Percentiles rank a stretch among this genome's conserved stretches.
phyloP scores from a whole-genome alignment of 1,139 yeast species.

The Pichia sp. region DNA sequence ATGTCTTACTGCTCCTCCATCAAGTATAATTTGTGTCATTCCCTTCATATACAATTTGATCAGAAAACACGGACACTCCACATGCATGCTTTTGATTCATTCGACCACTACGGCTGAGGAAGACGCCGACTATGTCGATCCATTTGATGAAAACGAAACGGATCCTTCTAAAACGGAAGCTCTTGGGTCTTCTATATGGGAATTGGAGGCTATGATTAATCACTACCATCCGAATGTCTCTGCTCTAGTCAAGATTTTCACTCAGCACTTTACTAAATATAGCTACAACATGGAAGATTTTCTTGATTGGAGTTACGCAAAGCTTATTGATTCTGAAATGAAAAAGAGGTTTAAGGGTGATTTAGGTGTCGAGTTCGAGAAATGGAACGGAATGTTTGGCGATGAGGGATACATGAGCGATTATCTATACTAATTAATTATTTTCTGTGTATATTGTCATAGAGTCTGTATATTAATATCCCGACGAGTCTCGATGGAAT shows the following conservation, averaged over 20 bases:
- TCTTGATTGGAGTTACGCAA: constrained; percentile 81
- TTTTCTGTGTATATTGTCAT: not conserved
- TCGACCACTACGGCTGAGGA: constrained; percentile 34
- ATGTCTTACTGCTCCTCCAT: constrained; percentile 76
- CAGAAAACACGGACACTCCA: constrained; percentile 69
- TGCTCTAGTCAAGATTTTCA: constrained; percentile 79
- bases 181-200: constrained; percentile 87
- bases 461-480: not conserved
- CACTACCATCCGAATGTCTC: constrained; percentile 97
- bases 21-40: constrained; percentile 79
- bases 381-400: constrained; percentile 42
- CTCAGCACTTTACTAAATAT: constrained; percentile 86
- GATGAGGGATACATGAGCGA: constrained; percentile 24
- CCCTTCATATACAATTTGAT: constrained; percentile 88
- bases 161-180: constrained; percentile 83
- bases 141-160: constrained; percentile 55
- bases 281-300: constrained; percentile 90
- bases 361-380: constrained; percentile 79
- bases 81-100: constrained; percentile 88
- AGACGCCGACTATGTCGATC: constrained; percentile 45
- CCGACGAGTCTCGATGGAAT: not conserved
- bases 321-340: constrained; percentile 71
- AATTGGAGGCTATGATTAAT: constrained; percentile 64
- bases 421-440: constrained; percentile 18
- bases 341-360: constrained; percentile 62